Conservation (phyloP, 1,284 basidiomycete species). For the Ceraceosorus guamensis region DNA sequence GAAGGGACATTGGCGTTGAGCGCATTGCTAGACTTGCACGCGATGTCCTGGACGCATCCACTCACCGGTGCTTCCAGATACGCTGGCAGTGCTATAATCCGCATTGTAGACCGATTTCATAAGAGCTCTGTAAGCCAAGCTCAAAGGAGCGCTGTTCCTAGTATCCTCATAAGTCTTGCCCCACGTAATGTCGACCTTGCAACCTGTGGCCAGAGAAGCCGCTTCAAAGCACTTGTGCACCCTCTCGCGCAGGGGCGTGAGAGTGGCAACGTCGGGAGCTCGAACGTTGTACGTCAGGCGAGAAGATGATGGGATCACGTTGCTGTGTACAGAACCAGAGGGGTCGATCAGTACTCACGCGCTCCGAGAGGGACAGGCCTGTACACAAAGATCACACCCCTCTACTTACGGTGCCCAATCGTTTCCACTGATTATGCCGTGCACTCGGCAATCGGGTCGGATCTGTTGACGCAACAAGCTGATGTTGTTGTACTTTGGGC, state of each 20-base stretch:
- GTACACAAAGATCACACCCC: not conserved
- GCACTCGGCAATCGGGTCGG: slow-evolving; percentile 55
- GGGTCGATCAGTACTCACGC: not conserved
- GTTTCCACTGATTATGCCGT: slow-evolving; percentile 49
- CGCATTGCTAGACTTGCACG: too few species aligned
- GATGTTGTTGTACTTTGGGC: slow-evolving; percentile 58
- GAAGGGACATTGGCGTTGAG: too few species aligned
- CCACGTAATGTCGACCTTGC: slow-evolving; percentile 55
- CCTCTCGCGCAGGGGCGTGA: slow-evolving; percentile 55
- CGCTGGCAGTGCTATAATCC: slow-evolving; percentile 15
- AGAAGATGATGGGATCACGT: slow-evolving; percentile 70
- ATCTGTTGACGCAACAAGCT: slow-evolving; percentile 69
- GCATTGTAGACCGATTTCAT: slow-evolving; percentile 43
- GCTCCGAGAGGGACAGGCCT: not conserved
- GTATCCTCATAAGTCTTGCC: slow-evolving; percentile 46
- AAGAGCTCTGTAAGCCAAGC: slow-evolving; percentile 27
- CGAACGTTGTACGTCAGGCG: slow-evolving; percentile 64
- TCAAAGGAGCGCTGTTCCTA: slow-evolving; percentile 27
- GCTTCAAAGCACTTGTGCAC: slow-evolving; percentile 64
- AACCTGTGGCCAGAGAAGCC: slow-evolving; percentile 64
- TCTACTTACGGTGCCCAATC: slow-evolving; percentile 22
- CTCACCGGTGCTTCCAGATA: not conserved
- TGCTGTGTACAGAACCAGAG: not conserved
- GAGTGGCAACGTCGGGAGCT: slow-evolving; percentile 58
- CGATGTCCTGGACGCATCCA: too few species aligned